phyloP scores from a whole-genome alignment of 805 yeast genomes.

The Spencermartinsiella europaea region DNA sequence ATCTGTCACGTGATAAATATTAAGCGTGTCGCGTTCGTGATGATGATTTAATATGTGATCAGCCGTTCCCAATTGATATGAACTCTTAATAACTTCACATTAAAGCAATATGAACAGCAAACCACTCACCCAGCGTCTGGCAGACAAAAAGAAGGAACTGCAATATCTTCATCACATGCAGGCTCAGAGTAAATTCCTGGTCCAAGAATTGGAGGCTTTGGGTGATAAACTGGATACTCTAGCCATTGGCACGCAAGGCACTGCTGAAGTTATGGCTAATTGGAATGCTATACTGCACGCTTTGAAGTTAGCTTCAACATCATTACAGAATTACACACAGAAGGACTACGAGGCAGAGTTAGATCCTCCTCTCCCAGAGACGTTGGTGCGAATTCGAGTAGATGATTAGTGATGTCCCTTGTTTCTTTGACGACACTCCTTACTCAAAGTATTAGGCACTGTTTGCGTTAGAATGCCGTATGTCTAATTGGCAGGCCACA shows the following conservation, averaged over 20 bases:
- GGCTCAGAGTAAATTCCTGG: constrained; percentile 41
- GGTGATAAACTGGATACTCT: constrained; percentile 45
- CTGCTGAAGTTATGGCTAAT: constrained; percentile 52
- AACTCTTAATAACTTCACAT: too few relatives aligned
- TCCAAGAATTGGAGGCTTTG: constrained; percentile 43
- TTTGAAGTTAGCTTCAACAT: constrained; percentile 49
- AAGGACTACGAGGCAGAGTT: constrained; percentile 38
- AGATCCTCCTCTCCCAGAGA: constrained; percentile 26
- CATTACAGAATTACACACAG: constrained; percentile 41
- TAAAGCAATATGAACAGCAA: too few relatives aligned
- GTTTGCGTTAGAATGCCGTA: too few relatives aligned
- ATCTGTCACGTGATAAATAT: too few relatives aligned
- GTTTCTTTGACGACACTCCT: background rate
- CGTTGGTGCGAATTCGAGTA: constrained; percentile 27
- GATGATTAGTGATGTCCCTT: constrained; percentile 20
- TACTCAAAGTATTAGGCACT: too few relatives aligned
- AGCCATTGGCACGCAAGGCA: constrained; percentile 55
- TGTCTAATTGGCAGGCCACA: too few relatives aligned
- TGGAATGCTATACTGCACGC: constrained; percentile 62
- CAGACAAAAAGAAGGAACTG: constrained; percentile 48
- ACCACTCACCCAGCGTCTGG: constrained; percentile 31
- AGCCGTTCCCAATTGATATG: background rate
- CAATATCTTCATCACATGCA: constrained; percentile 45
- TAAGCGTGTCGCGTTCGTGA: too few relatives aligned
- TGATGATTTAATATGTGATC: too few relatives aligned